Conservation (phyloP, 2,329 filamentous ascomycete genomes). For the Hypoxylon sp. region DNA sequence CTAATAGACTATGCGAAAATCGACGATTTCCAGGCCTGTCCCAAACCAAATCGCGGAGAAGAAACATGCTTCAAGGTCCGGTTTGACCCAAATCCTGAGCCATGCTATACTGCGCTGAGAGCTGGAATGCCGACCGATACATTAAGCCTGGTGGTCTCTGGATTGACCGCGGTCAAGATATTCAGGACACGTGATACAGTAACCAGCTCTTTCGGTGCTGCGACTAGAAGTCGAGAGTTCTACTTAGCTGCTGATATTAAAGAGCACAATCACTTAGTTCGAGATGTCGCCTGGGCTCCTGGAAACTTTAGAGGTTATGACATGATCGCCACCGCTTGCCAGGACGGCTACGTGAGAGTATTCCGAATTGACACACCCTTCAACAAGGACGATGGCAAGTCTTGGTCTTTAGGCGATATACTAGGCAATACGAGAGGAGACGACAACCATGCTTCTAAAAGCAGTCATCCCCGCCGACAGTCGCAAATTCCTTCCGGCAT, state of each 20-base stretch:
- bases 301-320: slow-evolving; percentile 93
- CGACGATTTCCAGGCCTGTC: slow-evolving; percentile 82
- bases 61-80: slow-evolving; percentile 88
- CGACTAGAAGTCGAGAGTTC: slow-evolving; percentile 79
- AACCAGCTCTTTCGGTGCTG: slow-evolving; percentile 66
- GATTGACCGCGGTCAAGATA: slow-evolving; percentile 85
- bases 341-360: slow-evolving; percentile 91
- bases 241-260: slow-evolving; percentile 85
- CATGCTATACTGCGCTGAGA: slow-evolving; percentile 81
- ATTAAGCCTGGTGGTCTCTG: slow-evolving; percentile 85
- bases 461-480: slow-evolving; percentile 43
- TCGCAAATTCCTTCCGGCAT: slow-evolving; percentile 64
- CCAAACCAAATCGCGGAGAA: slow-evolving; percentile 81
- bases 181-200: slow-evolving; percentile 80
- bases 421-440: slow-evolving; percentile 57
- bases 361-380: slow-evolving; percentile 80
- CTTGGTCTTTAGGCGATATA: slow-evolving; percentile 66
- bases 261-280: slow-evolving; percentile 81
- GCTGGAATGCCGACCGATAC: slow-evolving; percentile 87
- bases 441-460: slow-evolving; percentile 46
- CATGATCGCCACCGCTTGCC: slow-evolving; percentile 90
- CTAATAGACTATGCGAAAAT: slow-evolving; percentile 76
- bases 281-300: slow-evolving; percentile 93
- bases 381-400: slow-evolving; percentile 63
- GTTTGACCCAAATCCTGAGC: slow-evolving; percentile 89